These are phyloP conservation scores for Pestalotiopsis sp. DNA, from an alignment of 2,329 filamentous ascomycete species.

Conservation along the genomic window DNA sequence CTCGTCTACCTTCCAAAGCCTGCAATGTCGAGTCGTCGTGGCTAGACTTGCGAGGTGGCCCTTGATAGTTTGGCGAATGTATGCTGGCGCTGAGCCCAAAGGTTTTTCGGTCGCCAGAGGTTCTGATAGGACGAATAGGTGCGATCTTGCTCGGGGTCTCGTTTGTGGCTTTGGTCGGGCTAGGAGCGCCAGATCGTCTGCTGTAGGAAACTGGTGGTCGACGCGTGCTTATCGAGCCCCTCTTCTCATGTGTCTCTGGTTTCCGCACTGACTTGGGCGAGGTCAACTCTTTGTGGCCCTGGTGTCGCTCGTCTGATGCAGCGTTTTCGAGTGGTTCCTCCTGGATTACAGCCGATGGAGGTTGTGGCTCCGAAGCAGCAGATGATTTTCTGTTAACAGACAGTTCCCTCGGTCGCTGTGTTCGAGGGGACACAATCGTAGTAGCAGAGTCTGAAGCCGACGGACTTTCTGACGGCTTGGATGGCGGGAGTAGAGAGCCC, in stretches of 20 bases:
- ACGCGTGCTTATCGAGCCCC: slow-evolving; percentile 35
- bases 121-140: slow-evolving; percentile 57
- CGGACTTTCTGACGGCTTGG: slow-evolving; percentile 16
- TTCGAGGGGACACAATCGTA: slow-evolving; percentile 30
- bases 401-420: slow-evolving; percentile 38
- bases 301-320: slow-evolving; percentile 35
- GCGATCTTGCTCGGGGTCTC: slow-evolving; percentile 37
- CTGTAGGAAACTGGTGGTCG: slow-evolving; percentile 54
- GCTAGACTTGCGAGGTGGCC: slow-evolving; percentile 41
- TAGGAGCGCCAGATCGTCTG: slow-evolving; percentile 33
- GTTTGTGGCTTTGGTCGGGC: slow-evolving; percentile 25
- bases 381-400: slow-evolving; percentile 33
- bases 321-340: slow-evolving; percentile 25
- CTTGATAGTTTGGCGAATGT: slow-evolving; percentile 43
- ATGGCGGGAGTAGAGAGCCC: slow-evolving; percentile 26
- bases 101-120: slow-evolving; percentile 57
- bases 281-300: slow-evolving; percentile 48
- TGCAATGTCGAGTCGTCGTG: slow-evolving; percentile 51
- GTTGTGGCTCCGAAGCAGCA: slow-evolving; percentile 8
- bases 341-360: slow-evolving; percentile 17
- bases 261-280: slow-evolving; percentile 44
- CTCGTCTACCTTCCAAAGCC: slow-evolving; percentile 47
- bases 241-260: slow-evolving; percentile 49
- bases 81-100: slow-evolving; percentile 52
- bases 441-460: slow-evolving; percentile 28